phyloP scores from a whole-genome alignment of 1,284 basidiomycete genomes.

The Pulveroboletus sp. region DNA sequence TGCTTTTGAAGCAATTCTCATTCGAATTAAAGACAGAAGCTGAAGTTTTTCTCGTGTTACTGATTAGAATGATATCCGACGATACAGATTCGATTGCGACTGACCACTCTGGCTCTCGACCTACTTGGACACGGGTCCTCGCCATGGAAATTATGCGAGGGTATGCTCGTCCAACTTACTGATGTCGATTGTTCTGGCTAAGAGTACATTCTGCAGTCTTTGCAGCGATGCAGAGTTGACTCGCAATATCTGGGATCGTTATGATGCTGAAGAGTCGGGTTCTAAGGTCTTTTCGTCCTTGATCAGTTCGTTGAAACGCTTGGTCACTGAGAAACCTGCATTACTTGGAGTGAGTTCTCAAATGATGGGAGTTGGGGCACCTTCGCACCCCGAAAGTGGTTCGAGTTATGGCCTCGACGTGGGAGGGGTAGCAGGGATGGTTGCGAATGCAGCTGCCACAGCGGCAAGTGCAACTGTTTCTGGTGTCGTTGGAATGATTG shows the following conservation, averaged over 20 bases:
- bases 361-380: constrained; percentile 77
- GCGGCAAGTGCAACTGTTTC: constrained; percentile 81
- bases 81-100: constrained; percentile 48
- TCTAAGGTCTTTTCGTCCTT: constrained; percentile 81
- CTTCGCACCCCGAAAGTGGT: constrained; percentile 40
- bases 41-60: constrained; percentile 81
- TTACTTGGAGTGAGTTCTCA: constrained; percentile 78
- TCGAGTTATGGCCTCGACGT: constrained; percentile 56
- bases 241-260: constrained; percentile 78
- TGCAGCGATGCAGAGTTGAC: constrained; percentile 85
- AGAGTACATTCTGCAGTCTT: constrained; percentile 46
- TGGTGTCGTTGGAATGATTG: constrained; percentile 73
- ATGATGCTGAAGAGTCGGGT: constrained; percentile 64
- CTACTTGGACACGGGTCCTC: constrained; percentile 86
- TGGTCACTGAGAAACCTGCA: constrained; percentile 85
- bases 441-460: constrained; percentile 79
- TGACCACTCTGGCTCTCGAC: constrained; percentile 49
- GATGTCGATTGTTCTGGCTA: not conserved
- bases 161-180: constrained; percentile 37
- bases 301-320: constrained; percentile 77
- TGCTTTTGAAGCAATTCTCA: constrained; percentile 91
- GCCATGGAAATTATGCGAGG: constrained; percentile 92
- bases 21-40: constrained; percentile 77
- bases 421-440: constrained; percentile 79
- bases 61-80: constrained; percentile 78